These are phyloP conservation scores for Boletus pseudopeckii DNA, from an alignment of 768 basidiomycete genomes.

Conservation along the genomic window DNA sequence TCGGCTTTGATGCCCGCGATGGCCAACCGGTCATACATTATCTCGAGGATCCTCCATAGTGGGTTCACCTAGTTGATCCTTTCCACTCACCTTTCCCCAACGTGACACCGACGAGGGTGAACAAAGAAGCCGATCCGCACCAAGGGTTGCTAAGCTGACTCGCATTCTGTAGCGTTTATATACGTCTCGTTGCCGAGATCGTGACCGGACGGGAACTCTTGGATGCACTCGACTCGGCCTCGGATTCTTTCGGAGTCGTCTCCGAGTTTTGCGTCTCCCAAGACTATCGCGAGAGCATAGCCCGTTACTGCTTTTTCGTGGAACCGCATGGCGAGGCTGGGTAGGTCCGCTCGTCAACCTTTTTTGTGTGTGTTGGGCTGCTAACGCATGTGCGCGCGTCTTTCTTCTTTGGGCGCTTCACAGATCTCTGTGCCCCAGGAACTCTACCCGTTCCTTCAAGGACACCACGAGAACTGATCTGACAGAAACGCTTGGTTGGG, in stretches of 20 bases:
- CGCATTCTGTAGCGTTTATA: conserved; percentile 9
- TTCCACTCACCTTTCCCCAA: neutral
- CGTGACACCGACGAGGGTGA: conserved; percentile 20
- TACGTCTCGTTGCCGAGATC: conserved; percentile 23
- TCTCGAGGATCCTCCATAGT: conserved; percentile 15
- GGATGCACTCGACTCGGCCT: conserved; percentile 12
- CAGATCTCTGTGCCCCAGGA: conserved; percentile 2
- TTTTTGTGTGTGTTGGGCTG: neutral
- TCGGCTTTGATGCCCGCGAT: conserved; percentile 22
- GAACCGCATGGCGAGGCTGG: conserved; percentile 10
- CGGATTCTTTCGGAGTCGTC: conserved; percentile 15
- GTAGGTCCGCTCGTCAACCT: neutral
- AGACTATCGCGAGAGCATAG: conserved; percentile 15
- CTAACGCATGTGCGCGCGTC: neutral
- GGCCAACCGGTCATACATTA: conserved; percentile 23
- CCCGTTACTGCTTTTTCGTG: conserved; percentile 21
- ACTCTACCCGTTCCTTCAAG: conserved; percentile 6
- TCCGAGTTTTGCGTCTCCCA: conserved; percentile 22
- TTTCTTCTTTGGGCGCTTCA: neutral
- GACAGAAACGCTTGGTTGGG: conserved; percentile 1
- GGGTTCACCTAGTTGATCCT: neutral
- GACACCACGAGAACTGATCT: conserved; percentile 16
- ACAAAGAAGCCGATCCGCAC: neutral
- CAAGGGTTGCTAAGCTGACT: neutral
- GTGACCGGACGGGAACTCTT: conserved; percentile 22